Evolutionary conservation across 1,139 yeast genomes (phyloP), one percentile per base, ranked within the genome.

Genomic region (Yamadazyma dendronema): DNA sequence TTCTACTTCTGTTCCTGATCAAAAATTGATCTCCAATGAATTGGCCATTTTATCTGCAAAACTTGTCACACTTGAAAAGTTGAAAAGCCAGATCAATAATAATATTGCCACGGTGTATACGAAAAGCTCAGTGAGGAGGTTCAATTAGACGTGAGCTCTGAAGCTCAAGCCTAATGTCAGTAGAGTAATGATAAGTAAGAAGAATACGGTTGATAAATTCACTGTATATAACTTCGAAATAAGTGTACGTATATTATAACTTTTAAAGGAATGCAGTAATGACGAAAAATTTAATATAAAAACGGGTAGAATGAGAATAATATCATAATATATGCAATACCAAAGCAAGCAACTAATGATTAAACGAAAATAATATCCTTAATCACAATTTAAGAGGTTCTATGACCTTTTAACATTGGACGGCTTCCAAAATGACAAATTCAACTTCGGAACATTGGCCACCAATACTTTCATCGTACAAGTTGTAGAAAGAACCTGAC

Each of bases 401-500:
- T n/a, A n/a, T n/a, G n/a, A n/a, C 13, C 3, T 9, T 29, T 48
- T 53, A 60, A 52, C 68, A 66, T 31, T 52, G 44, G 26, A 57
- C 56, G 21, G 66, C 65, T 41, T 57, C 54, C 46, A 67, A 59
- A 39, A 65, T 50, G 24, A 59, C 62, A 40, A 68, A 58, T 47
- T 65, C 67, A 37, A 65, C 58, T 40, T 53, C 56, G 16, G 60
- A 50, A 54, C 74, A 68, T 54, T 67, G 72, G 10, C 51, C 54
- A 19, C 69, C 72, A 41, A 65, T 59, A 39, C 59, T 53, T 52
- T 62, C 56, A 50, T 66, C 72, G 46, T 68, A 68, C 50, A 68
- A 61, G 57, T 68, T 68, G 61, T 62, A 67, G 56, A 67, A 67
- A 48, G 57, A 63, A 35, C 74, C 73, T 17, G 74, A 68, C 48